Conservation (phyloP, 2,329 filamentous ascomycete genomes). For the Trichothecium roseum region DNA sequence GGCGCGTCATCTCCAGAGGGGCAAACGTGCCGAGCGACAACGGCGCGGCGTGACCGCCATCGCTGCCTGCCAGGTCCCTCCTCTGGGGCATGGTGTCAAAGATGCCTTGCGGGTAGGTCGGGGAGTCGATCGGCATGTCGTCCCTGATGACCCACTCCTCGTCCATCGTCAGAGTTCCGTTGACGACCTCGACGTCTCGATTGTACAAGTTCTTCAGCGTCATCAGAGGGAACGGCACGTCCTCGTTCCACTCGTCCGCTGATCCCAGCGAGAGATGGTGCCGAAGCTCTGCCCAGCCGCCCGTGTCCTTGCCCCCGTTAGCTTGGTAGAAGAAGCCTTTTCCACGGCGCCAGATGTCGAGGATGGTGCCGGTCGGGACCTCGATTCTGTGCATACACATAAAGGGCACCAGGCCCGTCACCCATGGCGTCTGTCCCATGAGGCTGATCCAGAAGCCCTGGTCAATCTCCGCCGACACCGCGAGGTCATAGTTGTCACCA, state of each 20-base stretch:
- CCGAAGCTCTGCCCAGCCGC: constrained; percentile 27
- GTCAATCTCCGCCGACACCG: constrained; percentile 20
- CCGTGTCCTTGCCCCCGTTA: constrained; percentile 33
- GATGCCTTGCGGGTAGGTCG: too few relatives aligned
- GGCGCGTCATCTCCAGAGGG: too few relatives aligned
- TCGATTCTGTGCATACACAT: constrained; percentile 13
- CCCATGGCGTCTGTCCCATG: constrained; percentile 33
- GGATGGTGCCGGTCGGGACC: constrained; percentile 11
- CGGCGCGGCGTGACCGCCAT: too few relatives aligned
- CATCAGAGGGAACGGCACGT: constrained; percentile 46
- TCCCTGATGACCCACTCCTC: background rate
- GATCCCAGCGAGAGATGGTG: too few relatives aligned
- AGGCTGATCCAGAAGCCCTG: constrained; percentile 30
- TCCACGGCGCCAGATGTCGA: constrained; percentile 46
- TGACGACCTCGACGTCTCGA: constrained; percentile 4
- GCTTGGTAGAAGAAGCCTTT: constrained; percentile 42
- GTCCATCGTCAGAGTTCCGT: background rate
- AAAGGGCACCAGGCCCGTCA: constrained; percentile 51
- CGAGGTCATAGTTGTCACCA: constrained; percentile 8
- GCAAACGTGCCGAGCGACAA: too few relatives aligned
- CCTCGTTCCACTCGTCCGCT: constrained; percentile 28
- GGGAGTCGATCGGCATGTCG: too few relatives aligned
- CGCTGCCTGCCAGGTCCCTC: too few relatives aligned
- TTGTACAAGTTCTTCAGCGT: constrained; percentile 16
- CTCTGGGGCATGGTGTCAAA: too few relatives aligned